Evolutionary conservation across 2,329 filamentous ascomycete genomes (phyloP), one percentile per base, ranked within the genome.

Genomic region (Exserohilum rostratum): DNA sequence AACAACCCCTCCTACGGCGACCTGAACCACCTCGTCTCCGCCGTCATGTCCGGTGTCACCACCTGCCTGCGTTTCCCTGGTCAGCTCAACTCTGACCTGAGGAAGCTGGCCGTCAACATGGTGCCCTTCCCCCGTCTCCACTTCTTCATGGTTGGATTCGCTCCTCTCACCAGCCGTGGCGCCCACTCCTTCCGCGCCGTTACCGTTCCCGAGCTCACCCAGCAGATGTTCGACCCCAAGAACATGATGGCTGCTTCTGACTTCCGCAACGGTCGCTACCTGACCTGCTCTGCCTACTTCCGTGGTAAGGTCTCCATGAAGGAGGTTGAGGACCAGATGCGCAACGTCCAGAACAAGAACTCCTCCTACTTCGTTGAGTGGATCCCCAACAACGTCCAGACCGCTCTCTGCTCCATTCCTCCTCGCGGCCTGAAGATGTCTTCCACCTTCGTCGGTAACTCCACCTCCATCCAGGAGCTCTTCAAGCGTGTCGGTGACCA

Each of bases 211-310:
- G 95, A 99, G 86, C 87, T 99, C 79, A 98, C 95, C 74, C 95
- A 99, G 85, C 95, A 99, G 82, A 98, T 99, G 92, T 99, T 96
- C 85, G 95, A 99, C 85, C 93, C 95, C 76, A 99, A 98, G 92
- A 99, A 99, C 89, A 99, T 99, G 93, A 99, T 99, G 95, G 95
- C 95, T 82, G 95, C 95, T 66, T 96, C 93, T 64, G 95, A 99
- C 85, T 99, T 99, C 92, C 91, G 95, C 75, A 99, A 98, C 81
- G 95, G 95, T 80, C 95, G 95, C 76, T 99, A 99, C 86, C 88
- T 99, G 76, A 99, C 95, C 71, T 99, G 95, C 89, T 98, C 90
- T 79, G 93, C 95, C 78, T 96, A 99, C 82, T 99, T 99, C 91
- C 95, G 95, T 81, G 95, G 95, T 76, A 96, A 96, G 86, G 91